Evolutionary conservation across 2,329 filamentous ascomycete genomes (phyloP).

Genomic region (Camillea tinctor): DNA sequence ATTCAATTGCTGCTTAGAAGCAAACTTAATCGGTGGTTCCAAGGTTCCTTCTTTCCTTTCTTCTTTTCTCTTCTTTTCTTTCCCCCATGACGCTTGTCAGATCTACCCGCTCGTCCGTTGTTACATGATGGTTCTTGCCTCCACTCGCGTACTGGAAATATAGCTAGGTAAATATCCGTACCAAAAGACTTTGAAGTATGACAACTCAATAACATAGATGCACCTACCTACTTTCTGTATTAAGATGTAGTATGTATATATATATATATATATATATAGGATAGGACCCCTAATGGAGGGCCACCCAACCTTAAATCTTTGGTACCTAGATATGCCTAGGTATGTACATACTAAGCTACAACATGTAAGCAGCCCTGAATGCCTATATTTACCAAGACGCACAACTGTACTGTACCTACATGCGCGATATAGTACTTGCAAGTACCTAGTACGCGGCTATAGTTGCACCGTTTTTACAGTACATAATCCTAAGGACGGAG

Average conservation of each 20-base stretch:
- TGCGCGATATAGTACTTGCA: background rate
- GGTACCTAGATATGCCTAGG: too few relatives aligned
- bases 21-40: background rate
- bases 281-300: background rate
- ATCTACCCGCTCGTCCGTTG: background rate
- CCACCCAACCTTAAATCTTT: background rate
- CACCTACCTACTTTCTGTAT: too few relatives aligned
- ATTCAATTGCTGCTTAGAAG: background rate
- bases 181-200: background rate
- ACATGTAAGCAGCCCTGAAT: background rate
- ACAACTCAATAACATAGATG: too few relatives aligned
- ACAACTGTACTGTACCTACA: background rate
- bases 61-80: too few relatives aligned
- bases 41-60: too few relatives aligned
- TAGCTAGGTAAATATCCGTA: too few relatives aligned
- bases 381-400: too few relatives aligned
- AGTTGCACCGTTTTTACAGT: background rate
- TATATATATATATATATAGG: background rate
- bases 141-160: background rate
- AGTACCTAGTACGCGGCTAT: background rate
- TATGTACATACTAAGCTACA: background rate
- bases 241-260: too few relatives aligned
- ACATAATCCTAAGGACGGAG: background rate
- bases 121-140: background rate
- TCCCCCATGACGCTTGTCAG: background rate